Percentiles rank a stretch among this genome's conserved stretches.
These are phyloP conservation scores for Batrachochytrium dendrobatidis DNA, from an alignment of 371 early-diverging fungal species.

Conservation along the genomic window DNA sequence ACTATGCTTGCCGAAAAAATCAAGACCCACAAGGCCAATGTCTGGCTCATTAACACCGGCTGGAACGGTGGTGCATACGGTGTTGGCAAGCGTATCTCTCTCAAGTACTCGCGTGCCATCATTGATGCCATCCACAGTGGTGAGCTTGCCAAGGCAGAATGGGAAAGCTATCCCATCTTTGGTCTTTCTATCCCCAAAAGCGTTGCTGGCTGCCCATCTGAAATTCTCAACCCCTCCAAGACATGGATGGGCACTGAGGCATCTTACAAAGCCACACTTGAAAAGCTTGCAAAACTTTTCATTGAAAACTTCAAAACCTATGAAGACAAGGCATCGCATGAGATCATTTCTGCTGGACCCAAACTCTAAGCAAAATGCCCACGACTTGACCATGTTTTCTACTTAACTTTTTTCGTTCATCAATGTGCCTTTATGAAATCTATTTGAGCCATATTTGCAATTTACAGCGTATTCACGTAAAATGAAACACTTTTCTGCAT, in stretches of 20 bases:
- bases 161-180: conserved; percentile 73
- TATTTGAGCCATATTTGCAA: too few relatives aligned
- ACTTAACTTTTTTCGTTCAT: too few relatives aligned
- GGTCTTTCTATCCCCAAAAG: conserved; percentile 76
- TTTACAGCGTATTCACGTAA: too few relatives aligned
- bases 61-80: conserved; percentile 95
- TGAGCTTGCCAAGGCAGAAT: conserved; percentile 75
- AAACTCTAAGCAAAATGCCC: conserved; percentile 6
- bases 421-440: too few relatives aligned
- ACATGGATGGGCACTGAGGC: conserved; percentile 71
- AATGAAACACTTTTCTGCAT: too few relatives aligned
- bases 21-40: conserved; percentile 76
- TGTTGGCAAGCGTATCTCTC: conserved; percentile 82
- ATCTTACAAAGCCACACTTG: conserved; percentile 58
- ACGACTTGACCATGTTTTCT: too few relatives aligned
- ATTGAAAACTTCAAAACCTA: conserved; percentile 83
- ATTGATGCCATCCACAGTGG: conserved; percentile 94
- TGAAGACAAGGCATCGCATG: conserved; percentile 49
- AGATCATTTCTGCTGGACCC: conserved; percentile 14
- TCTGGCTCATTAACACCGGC: conserved; percentile 97
- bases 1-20: conserved; percentile 95
- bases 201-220: conserved; percentile 68
- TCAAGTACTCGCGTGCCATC: conserved; percentile 95
- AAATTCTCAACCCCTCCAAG: conserved; percentile 79
- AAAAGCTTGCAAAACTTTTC: conserved; percentile 78